Percentiles rank a stretch among this genome's conserved stretches.
phyloP scores from a whole-genome alignment of 176 grass and related monocot genomes.

The Themeda triandra region DNA sequence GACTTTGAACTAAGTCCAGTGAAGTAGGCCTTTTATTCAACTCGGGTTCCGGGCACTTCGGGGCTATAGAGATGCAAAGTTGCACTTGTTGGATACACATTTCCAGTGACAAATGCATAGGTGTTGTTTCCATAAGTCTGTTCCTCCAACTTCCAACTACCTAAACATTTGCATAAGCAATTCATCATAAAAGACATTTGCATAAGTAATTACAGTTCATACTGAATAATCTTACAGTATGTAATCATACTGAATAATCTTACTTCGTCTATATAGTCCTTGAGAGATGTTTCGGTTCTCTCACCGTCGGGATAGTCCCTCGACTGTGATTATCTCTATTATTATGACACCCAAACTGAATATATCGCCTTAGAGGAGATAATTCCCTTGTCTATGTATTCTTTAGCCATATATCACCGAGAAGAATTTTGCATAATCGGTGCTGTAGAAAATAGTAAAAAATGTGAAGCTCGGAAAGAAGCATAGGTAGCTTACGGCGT shows the following conservation, averaged over 20 bases:
- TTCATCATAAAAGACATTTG: no score
- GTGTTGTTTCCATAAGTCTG: no score
- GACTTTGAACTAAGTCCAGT: background rate
- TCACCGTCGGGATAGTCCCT: background rate
- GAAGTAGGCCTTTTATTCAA: background rate
- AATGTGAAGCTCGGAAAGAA: background rate
- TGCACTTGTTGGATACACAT: background rate
- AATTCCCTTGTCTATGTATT: no score
- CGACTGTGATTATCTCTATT: background rate
- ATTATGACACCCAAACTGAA: background rate
- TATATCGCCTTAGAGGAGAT: background rate
- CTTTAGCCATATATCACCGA: background rate
- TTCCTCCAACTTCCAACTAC: background rate
- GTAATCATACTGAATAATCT: background rate
- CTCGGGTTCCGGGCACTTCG: background rate
- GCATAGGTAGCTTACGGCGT: background rate
- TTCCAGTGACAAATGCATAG: background rate
- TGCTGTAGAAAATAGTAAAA: background rate
- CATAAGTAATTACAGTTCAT: no score
- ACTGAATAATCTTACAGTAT: no score
- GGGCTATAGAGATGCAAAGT: background rate
- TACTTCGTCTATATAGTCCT: background rate
- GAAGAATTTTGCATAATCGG: background rate
- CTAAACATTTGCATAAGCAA: background rate
- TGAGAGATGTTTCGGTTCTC: background rate